Base-by-base conservation (phyloP, 148 eudicot genomes). In the Rhododendron molle region DNA sequence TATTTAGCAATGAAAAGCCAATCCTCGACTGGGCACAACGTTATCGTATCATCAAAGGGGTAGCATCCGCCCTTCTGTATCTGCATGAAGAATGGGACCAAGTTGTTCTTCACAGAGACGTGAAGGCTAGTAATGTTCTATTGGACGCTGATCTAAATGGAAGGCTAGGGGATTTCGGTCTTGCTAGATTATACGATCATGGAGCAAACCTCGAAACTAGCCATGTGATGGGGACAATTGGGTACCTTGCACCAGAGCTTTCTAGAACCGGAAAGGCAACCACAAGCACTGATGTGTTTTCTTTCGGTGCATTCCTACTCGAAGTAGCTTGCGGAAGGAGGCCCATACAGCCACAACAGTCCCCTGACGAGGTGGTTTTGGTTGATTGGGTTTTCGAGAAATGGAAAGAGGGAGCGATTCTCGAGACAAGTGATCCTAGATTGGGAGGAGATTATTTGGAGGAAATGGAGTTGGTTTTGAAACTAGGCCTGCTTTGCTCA, bases 61-160 rank as follows among this genome's bases (percentile, higher is more conserved):
- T 91, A n/a, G 91, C 91, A 71, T 91, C 92, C 12, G 91, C 88
- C 28, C 89, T 91, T 14, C 47, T 89, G 23, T 91, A 91, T 78
- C 89, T 91, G 5, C 92, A 91, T n/a, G 89, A 91, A 81, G 92
- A 88, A 78, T 91, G 91, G 91, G 91, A 91, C 85, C 91, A 91
- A 86, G 91, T 91, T 26, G 87, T 91, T 40, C 85, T 91, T 23
- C 92, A 91, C 72, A 87, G 92, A 38, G 92, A 91, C 58, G 84
- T 91, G 18, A 91, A 91, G 82, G 88, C 92, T 14, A 91, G 92
- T 82, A 91, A 91, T 58, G 88, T 91, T 36, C 85, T 91, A 43
- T 82, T 91, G 20, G 91, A 89, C 16, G 56, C n/a, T 15, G 88
- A 91, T 32, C 78, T 91, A 76, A 88, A 86, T 28, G 92, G 90